Evolutionary conservation across 306 rosid genomes (phyloP).

Genomic region (Trifolium pratense): DNA sequence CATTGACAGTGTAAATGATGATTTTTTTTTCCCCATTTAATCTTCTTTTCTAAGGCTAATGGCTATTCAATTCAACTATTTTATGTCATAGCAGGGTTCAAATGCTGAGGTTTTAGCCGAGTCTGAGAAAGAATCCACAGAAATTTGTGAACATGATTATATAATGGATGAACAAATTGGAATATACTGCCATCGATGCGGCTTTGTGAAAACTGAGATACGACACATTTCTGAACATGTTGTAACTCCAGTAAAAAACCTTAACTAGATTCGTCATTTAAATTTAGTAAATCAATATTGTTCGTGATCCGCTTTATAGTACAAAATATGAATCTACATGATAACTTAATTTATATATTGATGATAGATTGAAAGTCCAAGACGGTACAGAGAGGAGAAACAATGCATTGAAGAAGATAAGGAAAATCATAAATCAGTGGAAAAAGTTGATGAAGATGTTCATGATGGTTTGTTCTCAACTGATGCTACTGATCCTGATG

Average conservation of each 20-base stretch:
- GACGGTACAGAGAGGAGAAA: conserved; percentile 56
- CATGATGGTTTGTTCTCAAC: conserved; percentile 25
- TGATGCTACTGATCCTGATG: conserved; percentile 39
- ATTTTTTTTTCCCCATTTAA: neutral
- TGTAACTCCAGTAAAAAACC: no score
- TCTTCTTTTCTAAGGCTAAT: neutral
- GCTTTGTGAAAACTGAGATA: conserved; percentile 66
- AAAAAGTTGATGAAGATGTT: conserved; percentile 51
- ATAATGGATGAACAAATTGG: conserved; percentile 78
- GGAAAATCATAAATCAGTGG: conserved; percentile 41
- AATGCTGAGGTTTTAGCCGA: conserved; percentile 36
- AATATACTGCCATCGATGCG: conserved; percentile 68
- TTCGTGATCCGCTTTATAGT: no score
- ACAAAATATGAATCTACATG: no score
- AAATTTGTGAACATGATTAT: conserved; percentile 62
- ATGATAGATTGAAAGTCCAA: conserved; percentile 56
- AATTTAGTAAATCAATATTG: no score
- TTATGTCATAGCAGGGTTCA: conserved; percentile 55
- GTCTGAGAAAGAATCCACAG: conserved; percentile 8
- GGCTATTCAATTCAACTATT: conserved; percentile 39
- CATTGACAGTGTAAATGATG: neutral
- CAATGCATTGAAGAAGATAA: conserved; percentile 40
- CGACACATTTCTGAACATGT: conserved; percentile 65
- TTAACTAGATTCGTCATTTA: neutral
- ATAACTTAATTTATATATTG: neutral